A percentile compares a stretch with the other conserved stretches of the same genome.
These are phyloP conservation scores for Candida dendrica DNA, from an alignment of 805 yeast species.

Conservation along the genomic window DNA sequence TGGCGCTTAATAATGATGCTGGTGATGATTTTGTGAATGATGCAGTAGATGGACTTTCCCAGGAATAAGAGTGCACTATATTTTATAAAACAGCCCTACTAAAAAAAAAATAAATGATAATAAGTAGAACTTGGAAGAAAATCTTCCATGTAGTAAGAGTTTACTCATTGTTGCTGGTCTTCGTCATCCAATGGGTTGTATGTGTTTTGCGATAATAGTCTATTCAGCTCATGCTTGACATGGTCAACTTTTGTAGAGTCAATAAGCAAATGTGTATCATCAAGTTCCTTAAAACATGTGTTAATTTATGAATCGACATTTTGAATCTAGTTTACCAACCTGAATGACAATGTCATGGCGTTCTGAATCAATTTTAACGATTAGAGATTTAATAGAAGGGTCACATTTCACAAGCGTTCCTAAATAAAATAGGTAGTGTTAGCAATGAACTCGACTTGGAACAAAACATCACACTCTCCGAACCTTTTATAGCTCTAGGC, in stretches of 20 bases:
- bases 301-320: neutral
- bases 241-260: constrained; percentile 69
- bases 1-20: too few relatives aligned
- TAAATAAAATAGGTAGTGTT: constrained; percentile 18
- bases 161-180: constrained; percentile 26
- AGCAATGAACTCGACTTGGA: too few relatives aligned
- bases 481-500: constrained; percentile 53
- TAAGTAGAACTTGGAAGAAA: too few relatives aligned
- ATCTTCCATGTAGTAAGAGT: neutral
- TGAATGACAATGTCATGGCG: constrained; percentile 65
- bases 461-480: too few relatives aligned
- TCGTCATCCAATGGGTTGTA: constrained; percentile 81
- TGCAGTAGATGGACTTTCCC: neutral
- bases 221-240: constrained; percentile 71
- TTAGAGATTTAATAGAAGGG: constrained; percentile 86
- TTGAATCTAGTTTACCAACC: constrained; percentile 11
- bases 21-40: neutral
- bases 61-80: too few relatives aligned
- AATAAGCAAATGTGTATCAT: constrained; percentile 83
- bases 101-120: too few relatives aligned
- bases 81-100: too few relatives aligned
- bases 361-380: constrained; percentile 72
- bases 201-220: constrained; percentile 71
- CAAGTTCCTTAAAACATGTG: constrained; percentile 62
- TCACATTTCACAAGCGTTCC: constrained; percentile 58